These are phyloP conservation scores for Diaporthe citrichinensis DNA, from an alignment of 2,329 filamentous ascomycete species.

Conservation along the genomic window DNA sequence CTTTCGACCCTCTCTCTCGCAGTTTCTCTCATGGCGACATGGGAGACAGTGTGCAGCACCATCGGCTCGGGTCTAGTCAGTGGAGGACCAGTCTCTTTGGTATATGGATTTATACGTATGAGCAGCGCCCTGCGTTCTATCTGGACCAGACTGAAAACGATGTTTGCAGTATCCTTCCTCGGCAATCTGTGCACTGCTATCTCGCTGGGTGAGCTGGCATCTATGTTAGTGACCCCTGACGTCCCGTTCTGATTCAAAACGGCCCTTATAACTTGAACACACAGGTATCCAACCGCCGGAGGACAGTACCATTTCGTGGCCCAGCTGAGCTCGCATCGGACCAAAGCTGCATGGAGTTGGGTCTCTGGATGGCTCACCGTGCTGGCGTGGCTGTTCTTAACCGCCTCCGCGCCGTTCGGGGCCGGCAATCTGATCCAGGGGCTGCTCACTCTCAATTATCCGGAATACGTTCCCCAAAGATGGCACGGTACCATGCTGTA, in stretches of 20 bases:
- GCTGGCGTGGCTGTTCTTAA: background rate
- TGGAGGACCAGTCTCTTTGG: background rate
- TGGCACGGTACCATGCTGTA: background rate
- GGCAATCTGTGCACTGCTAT: background rate
- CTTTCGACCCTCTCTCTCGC: background rate
- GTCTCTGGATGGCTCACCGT: background rate
- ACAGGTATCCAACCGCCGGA: background rate
- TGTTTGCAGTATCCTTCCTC: background rate
- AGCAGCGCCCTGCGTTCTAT: no score
- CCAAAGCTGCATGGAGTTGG: background rate
- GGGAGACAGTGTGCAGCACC: conserved; percentile 4
- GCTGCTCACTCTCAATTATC: background rate
- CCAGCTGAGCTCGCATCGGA: background rate
- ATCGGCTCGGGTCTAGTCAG: conserved; percentile 1
- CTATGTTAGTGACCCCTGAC: background rate
- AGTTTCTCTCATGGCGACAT: background rate
- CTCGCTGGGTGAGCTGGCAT: background rate
- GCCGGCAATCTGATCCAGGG: background rate
- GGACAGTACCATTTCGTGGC: background rate
- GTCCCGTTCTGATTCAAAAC: no score
- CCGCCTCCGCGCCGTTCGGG: background rate
- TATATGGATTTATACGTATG: conserved; percentile 1
- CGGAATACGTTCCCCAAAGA: background rate
- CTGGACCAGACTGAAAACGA: no score
- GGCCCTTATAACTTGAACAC: background rate